Percentiles rank a stretch among this genome's conserved stretches.
Conservation (phyloP, 2,329 filamentous ascomycete genomes). For the Aurifilum marmelostoma region DNA sequence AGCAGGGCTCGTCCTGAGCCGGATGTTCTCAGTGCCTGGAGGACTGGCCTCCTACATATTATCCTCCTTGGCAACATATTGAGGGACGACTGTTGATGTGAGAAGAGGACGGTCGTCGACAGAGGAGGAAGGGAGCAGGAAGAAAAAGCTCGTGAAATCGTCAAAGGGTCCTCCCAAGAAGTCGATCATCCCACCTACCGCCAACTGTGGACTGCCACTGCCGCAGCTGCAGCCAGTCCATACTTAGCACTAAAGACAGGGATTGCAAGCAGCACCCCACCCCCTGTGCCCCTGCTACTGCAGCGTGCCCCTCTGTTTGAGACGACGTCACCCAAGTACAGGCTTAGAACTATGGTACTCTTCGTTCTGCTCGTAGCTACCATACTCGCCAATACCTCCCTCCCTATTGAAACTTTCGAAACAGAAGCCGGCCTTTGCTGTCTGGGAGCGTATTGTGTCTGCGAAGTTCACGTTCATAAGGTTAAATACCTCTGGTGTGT, state of each 20-base stretch:
- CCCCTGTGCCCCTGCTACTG: not conserved
- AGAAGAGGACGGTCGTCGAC: not conserved
- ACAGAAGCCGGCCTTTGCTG: not conserved
- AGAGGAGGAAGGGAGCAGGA: not conserved
- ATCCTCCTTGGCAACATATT: conserved; percentile 27
- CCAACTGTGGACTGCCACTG: not conserved
- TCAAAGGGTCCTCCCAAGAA: conserved; percentile 8
- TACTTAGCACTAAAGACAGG: not conserved
- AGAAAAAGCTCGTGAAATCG: conserved; percentile 1
- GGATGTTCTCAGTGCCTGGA: conserved; percentile 18
- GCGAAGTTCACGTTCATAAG: not conserved
- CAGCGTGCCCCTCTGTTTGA: not conserved
- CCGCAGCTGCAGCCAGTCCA: not conserved
- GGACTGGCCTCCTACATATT: conserved; percentile 26
- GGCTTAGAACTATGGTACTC: not conserved
- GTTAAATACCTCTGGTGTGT: not conserved
- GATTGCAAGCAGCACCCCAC: not conserved
- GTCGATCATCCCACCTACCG: conserved; percentile 26
- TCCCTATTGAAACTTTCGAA: not conserved
- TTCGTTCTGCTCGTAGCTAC: not conserved
- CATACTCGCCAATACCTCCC: not conserved
- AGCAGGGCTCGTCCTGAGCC: conserved; percentile 25
- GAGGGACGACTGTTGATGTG: conserved; percentile 15
- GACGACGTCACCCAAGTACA: not conserved
- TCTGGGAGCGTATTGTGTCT: too few relatives aligned